A percentile compares a stretch with the other conserved stretches of the same genome.
Evolutionary conservation across 495 filamentous ascomycete species (phyloP).

Genomic region (Penicillium fimorum): DNA sequence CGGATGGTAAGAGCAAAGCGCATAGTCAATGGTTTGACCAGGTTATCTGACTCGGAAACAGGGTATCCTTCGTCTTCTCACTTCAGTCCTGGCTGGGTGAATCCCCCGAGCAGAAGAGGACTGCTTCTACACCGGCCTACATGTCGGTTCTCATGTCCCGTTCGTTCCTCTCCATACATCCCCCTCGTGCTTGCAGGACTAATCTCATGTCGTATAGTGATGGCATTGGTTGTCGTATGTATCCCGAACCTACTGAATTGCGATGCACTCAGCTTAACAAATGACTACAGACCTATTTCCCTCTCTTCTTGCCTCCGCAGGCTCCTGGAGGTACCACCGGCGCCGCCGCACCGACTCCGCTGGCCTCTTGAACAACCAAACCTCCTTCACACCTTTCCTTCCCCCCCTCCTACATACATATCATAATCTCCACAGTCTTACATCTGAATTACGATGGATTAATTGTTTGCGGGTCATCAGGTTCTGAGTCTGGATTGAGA

Average conservation of each 20-base stretch:
- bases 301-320: constrained; percentile 72
- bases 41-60: constrained; percentile 32
- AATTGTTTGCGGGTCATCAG: not conserved
- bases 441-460: not conserved
- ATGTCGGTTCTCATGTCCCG: constrained; percentile 83
- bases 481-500: not conserved
- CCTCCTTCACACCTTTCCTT: constrained; percentile 10
- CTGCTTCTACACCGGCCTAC: constrained; percentile 69
- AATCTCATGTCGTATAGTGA: constrained; percentile 51
- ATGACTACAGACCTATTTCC: constrained; percentile 66
- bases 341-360: constrained; percentile 43
- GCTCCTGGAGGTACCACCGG: constrained; percentile 33
- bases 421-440: constrained; percentile 5
- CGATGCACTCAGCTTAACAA: constrained; percentile 16
- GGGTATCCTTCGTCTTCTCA: constrained; percentile 80
- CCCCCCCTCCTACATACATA: constrained; percentile 6
- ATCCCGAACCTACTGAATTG: not conserved
- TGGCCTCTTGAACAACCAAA: constrained; percentile 33
- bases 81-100: constrained; percentile 86
- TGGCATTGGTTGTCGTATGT: constrained; percentile 72
- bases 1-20: constrained; percentile 64
- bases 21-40: not conserved
- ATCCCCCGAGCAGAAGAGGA: constrained; percentile 70
- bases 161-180: constrained; percentile 45
- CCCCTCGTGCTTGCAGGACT: not conserved